Percentiles rank a stretch among this genome's conserved stretches.
Evolutionary conservation across 495 filamentous ascomycete genomes (phyloP).

Genomic region (Penicillium taxi): DNA sequence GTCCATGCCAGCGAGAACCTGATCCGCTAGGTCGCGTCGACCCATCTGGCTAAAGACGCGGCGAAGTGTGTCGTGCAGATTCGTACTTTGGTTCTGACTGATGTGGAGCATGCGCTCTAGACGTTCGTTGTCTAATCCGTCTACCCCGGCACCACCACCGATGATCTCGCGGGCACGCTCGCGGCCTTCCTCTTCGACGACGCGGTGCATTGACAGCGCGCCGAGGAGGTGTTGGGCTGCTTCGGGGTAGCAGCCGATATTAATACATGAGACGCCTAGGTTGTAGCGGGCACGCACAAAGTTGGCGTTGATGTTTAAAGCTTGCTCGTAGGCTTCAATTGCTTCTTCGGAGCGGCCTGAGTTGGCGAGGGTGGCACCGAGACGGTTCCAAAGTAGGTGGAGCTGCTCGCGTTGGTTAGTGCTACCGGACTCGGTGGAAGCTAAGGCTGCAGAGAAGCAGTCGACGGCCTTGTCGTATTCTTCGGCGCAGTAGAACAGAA

Average conservation of each 20-base stretch:
- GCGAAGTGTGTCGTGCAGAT: conserved; percentile 85
- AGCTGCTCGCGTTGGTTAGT: conserved; percentile 68
- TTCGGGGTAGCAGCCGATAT: conserved; percentile 89
- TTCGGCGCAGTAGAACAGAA: conserved; percentile 95
- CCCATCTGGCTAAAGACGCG: conserved; percentile 94
- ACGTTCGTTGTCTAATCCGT: conserved; percentile 54
- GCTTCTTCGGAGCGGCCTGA: conserved; percentile 87
- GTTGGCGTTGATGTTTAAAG: conserved; percentile 79
- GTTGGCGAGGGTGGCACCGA: conserved; percentile 95
- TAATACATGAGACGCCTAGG: conserved; percentile 92
- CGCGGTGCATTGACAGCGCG: conserved; percentile 92
- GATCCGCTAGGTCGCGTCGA: conserved; percentile 74
- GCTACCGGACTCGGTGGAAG: conserved; percentile 67
- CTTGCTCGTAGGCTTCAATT: conserved; percentile 91
- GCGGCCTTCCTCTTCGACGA: conserved; percentile 75
- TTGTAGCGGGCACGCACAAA: conserved; percentile 97
- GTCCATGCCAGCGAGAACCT: conserved; percentile 82
- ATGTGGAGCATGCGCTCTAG: conserved; percentile 68
- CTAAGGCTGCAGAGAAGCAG: conserved; percentile 88
- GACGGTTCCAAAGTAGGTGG: conserved; percentile 94
- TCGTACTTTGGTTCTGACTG: conserved; percentile 89
- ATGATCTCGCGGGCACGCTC: conserved; percentile 80
- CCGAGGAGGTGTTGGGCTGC: conserved; percentile 92
- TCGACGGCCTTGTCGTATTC: conserved; percentile 98
- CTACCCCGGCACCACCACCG: conserved; percentile 44